Evolutionary conservation across 768 basidiomycete species (phyloP).

Genomic region (Kwoniella heveanensis): DNA sequence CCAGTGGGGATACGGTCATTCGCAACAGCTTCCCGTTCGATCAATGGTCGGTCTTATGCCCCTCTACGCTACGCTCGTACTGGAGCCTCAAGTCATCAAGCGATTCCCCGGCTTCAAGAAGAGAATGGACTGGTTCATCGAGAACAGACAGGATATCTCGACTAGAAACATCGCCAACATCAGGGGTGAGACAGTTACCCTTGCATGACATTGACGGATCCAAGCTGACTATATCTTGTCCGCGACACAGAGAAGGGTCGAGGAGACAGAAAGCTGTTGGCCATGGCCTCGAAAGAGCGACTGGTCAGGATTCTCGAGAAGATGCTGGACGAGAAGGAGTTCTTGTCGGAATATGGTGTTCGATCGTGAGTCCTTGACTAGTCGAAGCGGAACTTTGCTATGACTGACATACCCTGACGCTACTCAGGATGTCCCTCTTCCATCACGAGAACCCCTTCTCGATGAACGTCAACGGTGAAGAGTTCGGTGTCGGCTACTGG

Average conservation of each 20-base stretch:
- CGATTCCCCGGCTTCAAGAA: slow-evolving; percentile 98
- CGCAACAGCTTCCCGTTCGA: slow-evolving; percentile 89
- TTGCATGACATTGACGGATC: slow-evolving; percentile 60
- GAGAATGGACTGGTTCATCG: slow-evolving; percentile 97
- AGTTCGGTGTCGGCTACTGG: slow-evolving; percentile 94
- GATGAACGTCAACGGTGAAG: slow-evolving; percentile 88
- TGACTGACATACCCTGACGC: neutral
- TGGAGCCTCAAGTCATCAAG: slow-evolving; percentile 85
- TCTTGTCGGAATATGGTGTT: slow-evolving; percentile 91
- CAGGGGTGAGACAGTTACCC: slow-evolving; percentile 65
- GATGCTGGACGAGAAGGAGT: slow-evolving; percentile 97
- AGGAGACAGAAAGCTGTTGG: slow-evolving; percentile 83
- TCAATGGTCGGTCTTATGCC: slow-evolving; percentile 98
- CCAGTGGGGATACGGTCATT: slow-evolving; percentile 73
- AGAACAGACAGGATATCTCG: slow-evolving; percentile 85
- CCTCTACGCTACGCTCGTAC: slow-evolving; percentile 87
- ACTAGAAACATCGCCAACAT: slow-evolving; percentile 95
- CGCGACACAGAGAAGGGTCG: slow-evolving; percentile 81
- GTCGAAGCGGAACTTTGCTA: too few species aligned
- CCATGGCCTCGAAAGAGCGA: slow-evolving; percentile 87
- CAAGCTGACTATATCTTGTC: slow-evolving; percentile 77
- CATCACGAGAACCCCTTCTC: slow-evolving; percentile 94
- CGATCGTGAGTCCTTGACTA: slow-evolving; percentile 93
- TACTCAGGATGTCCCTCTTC: slow-evolving; percentile 73
- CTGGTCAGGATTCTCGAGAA: slow-evolving; percentile 84